Base-by-base conservation (phyloP, 768 basidiomycete genomes). In the Pleurotus eryngii region DNA sequence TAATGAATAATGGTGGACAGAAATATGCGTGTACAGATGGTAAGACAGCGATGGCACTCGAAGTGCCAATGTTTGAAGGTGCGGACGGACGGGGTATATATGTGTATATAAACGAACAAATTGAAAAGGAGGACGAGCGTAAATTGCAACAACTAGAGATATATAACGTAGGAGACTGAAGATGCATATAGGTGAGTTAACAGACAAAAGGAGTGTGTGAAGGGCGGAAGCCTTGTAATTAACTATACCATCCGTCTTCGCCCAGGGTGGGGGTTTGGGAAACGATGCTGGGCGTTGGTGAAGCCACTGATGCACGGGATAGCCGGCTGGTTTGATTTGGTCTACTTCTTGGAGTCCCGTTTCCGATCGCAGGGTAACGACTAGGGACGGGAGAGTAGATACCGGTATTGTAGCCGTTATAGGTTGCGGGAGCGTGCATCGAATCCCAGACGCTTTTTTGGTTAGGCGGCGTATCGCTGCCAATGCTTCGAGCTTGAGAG, bases 201-300 rank as follows among this genome's bases (percentile, higher is more conserved):
- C 8, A 22, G 46, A 42, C 50, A 45, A 5, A 45, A 45, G 30
- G 42, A 30, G 51, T 54, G 50, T 49, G 48, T 58, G 49, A 47
- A 40, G 30, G 55, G 39, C 43, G 53, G 49, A 46, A 9, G 46
- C 35, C 35, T 49, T 45, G 35, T 46, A 48, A 48, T 48, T 60
- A 48, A 26, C 30, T 35, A 3, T 84, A 93, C 92, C 91, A 94
- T 37, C 91, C 92, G 47, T 93, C 86, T 1, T 84, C 77, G 42
- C 82, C 83, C 57, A 83, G 75, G 0, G 88, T 91, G 5, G 87
- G 89, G 7, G 85, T 79, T 26, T 81, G 75, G 18, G 89, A 90
- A n/a, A 87, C 85, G 1, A 75, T 81, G 64, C 92, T 93, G 22
- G 84, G 85, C 24, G 91, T 85, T 6, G 92, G 92, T 1, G 91